Evolutionary conservation across 495 filamentous ascomycete genomes (phyloP).

Genomic region (Annulohypoxylon maeteangense): DNA sequence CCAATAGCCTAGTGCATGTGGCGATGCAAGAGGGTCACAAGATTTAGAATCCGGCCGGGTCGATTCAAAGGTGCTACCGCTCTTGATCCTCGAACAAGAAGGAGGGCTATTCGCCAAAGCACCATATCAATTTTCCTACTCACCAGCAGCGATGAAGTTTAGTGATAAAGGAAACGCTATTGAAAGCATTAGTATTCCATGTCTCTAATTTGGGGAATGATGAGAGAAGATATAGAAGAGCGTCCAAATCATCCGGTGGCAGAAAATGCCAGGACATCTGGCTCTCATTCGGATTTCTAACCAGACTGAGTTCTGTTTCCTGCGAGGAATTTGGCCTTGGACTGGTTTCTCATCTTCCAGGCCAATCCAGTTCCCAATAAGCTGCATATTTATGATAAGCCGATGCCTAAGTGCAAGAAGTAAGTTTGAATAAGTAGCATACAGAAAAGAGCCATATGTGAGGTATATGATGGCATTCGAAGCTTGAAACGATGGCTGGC

Average conservation of each 20-base stretch:
- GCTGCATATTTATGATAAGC: constrained; percentile 52
- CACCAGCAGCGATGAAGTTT: constrained; percentile 86
- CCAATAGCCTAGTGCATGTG: not conserved
- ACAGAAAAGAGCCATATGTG: constrained; percentile 79
- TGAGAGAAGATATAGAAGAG: constrained; percentile 19
- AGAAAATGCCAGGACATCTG: constrained; percentile 8
- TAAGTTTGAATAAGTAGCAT: constrained; percentile 40
- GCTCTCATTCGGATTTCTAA: constrained; percentile 56
- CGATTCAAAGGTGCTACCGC: constrained; percentile 52
- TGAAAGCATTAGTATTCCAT: constrained; percentile 34
- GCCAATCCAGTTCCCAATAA: constrained; percentile 71
- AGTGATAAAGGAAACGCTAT: constrained; percentile 77
- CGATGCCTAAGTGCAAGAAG: not conserved
- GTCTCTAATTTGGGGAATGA: not conserved
- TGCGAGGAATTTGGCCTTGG: constrained; percentile 73
- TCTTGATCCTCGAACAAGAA: constrained; percentile 43
- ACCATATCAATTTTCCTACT: constrained; percentile 59
- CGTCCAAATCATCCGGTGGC: constrained; percentile 1
- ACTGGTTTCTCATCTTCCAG: constrained; percentile 73
- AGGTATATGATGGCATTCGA: constrained; percentile 82
- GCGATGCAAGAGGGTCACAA: not conserved
- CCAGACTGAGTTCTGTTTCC: constrained; percentile 81
- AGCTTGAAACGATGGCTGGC: constrained; percentile 72
- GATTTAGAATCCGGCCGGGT: not conserved
- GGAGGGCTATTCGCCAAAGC: constrained; percentile 25